A percentile compares a stretch with the other conserved stretches of the same genome.
Evolutionary conservation across 2,329 filamentous ascomycete genomes (phyloP).

Genomic region (Trichoderma simmonsii): DNA sequence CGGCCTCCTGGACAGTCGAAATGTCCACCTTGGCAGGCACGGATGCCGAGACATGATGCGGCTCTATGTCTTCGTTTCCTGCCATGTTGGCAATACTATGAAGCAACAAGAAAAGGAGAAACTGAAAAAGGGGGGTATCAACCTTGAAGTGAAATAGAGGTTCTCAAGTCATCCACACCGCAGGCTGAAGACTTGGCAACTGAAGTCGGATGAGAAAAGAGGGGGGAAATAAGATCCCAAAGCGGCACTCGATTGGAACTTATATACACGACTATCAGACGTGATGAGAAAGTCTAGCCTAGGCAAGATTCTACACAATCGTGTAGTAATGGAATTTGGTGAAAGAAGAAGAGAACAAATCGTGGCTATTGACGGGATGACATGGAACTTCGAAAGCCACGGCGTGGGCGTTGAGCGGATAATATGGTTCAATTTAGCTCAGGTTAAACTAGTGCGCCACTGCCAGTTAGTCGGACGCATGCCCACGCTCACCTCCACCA

Average conservation of each 20-base stretch:
- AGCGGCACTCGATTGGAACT: not conserved
- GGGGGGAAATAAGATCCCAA: not conserved
- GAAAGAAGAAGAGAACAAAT: not conserved
- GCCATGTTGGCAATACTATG: not conserved
- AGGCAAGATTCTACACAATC: not conserved
- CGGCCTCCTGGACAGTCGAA: conserved; percentile 22
- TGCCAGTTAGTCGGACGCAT: not conserved
- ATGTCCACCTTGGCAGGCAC: conserved; percentile 18
- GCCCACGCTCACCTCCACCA: not conserved
- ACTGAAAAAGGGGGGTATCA: not conserved
- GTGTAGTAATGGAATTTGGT: not conserved
- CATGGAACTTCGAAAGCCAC: not conserved
- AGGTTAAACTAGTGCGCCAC: not conserved
- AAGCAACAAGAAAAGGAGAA: not conserved
- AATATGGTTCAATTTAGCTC: not conserved
- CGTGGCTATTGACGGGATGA: not conserved
- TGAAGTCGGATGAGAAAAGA: not conserved
- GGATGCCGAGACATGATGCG: not conserved
- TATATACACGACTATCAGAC: not conserved
- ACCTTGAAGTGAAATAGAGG: not conserved
- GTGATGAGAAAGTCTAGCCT: not conserved
- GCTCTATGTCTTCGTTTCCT: not conserved
- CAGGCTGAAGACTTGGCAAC: not conserved
- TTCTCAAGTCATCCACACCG: not conserved
- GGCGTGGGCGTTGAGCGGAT: not conserved